Conservation (phyloP, 306 rosid species). For the Vigna trinervia region DNA sequence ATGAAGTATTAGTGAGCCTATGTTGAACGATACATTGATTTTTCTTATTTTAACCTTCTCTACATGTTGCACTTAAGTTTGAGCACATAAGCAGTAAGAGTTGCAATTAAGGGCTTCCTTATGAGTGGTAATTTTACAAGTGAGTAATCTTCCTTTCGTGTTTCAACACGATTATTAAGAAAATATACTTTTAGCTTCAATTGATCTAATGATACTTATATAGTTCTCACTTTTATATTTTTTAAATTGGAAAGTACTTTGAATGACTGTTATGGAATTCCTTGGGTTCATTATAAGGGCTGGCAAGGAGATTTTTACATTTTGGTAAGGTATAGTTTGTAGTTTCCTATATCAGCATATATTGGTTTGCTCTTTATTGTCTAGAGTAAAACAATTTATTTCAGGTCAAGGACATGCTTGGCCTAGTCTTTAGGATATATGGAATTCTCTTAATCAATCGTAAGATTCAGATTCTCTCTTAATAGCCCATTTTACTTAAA, state of each 20-base stretch:
- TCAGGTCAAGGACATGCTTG: slow-evolving; percentile 97
- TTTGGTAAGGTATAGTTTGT: slow-evolving; percentile 69
- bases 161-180: slow-evolving; percentile 15
- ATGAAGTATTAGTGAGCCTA: slow-evolving; percentile 24
- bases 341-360: slow-evolving; percentile 35
- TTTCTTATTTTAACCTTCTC: slow-evolving; percentile 41
- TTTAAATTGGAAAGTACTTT: slow-evolving; percentile 59
- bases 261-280: slow-evolving; percentile 92
- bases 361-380: slow-evolving; percentile 27
- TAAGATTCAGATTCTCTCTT: slow-evolving; percentile 50
- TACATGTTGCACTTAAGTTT: slow-evolving; percentile 87
- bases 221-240: slow-evolving; percentile 42
- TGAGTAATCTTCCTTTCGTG: slow-evolving; percentile 43
- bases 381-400: slow-evolving; percentile 48
- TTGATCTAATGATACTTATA: slow-evolving; percentile 26
- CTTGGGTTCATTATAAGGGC: slow-evolving; percentile 91
- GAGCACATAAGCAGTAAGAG: slow-evolving; percentile 96
- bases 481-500: neutral
- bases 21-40: slow-evolving; percentile 28
- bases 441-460: slow-evolving; percentile 88
- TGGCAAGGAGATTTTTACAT: slow-evolving; percentile 95
- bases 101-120: slow-evolving; percentile 93
- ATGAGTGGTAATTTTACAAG: slow-evolving; percentile 96
- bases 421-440: slow-evolving; percentile 93
- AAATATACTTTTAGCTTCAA: slow-evolving; percentile 1